Percentiles rank a stretch among this genome's conserved stretches.
phyloP scores from a whole-genome alignment of 169 alveolate species.

The Babesia caballi region DNA sequence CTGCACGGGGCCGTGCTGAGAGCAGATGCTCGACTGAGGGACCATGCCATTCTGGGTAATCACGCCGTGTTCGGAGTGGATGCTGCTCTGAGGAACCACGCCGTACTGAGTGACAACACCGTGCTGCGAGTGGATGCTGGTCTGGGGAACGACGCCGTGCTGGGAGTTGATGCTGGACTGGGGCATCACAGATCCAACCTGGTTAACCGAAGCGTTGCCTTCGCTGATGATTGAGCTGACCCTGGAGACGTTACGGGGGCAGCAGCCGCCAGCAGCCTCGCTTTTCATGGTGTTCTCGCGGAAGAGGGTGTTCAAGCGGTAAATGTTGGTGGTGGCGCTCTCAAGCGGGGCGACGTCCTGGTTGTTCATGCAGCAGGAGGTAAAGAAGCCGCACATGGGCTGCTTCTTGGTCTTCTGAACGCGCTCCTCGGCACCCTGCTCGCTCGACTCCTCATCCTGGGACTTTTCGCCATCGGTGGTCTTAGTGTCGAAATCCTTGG shows the following conservation, averaged over 20 bases:
- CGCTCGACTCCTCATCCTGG: neutral
- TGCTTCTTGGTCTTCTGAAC: conserved; percentile 9
- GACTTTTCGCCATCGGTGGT: neutral
- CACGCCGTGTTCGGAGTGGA: no score
- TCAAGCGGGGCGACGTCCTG: neutral
- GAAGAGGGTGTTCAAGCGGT: neutral
- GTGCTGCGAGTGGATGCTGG: neutral
- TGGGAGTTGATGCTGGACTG: conserved; percentile 6
- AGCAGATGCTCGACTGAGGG: no score
- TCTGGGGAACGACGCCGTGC: neutral
- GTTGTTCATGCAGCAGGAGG: conserved; percentile 23
- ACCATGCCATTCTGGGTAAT: neutral
- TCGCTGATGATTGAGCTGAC: neutral
- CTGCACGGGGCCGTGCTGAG: neutral
- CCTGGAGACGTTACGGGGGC: neutral
- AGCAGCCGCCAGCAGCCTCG: neutral
- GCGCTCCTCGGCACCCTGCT: neutral
- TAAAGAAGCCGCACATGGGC: conserved; percentile 5
- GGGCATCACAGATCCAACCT: no score
- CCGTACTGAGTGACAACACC: neutral
- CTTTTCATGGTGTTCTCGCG: neutral
- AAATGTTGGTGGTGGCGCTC: neutral
- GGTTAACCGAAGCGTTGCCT: neutral
- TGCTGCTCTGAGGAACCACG: neutral
- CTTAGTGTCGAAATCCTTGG: neutral